phyloP scores from a whole-genome alignment of 2,329 filamentous ascomycete genomes.

The Fusarium continuum region DNA sequence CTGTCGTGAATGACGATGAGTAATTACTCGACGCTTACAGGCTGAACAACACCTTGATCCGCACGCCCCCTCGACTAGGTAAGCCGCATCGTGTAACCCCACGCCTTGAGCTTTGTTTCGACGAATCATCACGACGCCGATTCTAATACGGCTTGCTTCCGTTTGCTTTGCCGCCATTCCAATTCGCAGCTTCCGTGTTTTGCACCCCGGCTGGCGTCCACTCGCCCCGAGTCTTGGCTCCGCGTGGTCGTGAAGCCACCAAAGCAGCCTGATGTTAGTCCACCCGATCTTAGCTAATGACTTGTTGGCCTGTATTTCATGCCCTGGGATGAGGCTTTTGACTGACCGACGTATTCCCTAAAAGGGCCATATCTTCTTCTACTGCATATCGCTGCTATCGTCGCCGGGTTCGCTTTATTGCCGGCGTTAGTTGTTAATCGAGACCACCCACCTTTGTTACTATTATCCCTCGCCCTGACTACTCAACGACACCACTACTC shows the following conservation, averaged over 20 bases:
- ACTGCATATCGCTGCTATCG: conserved; percentile 17
- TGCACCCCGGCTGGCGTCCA: conserved; percentile 26
- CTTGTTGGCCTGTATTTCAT: conserved; percentile 34
- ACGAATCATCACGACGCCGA: conserved; percentile 40
- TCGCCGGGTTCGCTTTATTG: conserved; percentile 8
- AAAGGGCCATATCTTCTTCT: conserved; percentile 41
- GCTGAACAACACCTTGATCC: conserved; percentile 36
- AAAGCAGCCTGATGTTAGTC: conserved; percentile 43
- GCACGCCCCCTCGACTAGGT: conserved; percentile 38
- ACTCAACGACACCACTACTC: conserved; percentile 1
- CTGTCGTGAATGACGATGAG: conserved; percentile 43
- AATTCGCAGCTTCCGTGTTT: conserved; percentile 37
- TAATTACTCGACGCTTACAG: conserved; percentile 50
- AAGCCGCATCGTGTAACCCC: conserved; percentile 33
- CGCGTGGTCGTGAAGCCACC: conserved; percentile 36
- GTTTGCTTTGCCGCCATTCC: conserved; percentile 35
- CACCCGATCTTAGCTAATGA: conserved; percentile 42
- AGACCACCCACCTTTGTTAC: conserved; percentile 15
- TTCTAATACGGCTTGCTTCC: conserved; percentile 37
- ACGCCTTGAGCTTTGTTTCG: conserved; percentile 17
- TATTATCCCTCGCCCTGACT: background rate
- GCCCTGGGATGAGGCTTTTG: conserved; percentile 37
- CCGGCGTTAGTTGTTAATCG: conserved; percentile 20
- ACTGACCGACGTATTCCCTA: conserved; percentile 37
- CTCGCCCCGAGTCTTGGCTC: conserved; percentile 34